Base-by-base conservation (phyloP, 805 yeast species). In the Nakazawaea ambrosiae region DNA sequence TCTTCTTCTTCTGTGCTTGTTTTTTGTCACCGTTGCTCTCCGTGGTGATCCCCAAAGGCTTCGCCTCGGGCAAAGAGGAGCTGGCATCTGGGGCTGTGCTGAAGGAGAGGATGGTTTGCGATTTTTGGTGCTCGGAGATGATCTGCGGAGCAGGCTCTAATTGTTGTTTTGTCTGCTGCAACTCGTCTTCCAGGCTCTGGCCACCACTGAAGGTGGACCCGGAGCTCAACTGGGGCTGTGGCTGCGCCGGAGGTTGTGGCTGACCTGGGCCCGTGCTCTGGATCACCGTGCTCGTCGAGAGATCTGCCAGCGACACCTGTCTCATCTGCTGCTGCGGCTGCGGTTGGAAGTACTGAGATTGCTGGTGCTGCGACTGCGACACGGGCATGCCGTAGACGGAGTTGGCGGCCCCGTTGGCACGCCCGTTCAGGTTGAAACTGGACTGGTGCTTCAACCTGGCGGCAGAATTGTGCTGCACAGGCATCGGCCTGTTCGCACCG, bases 1-100 rank as follows among this genome's bases (percentile, higher is more conserved):
- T 71, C 72, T 81, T 84, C 70, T 77, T 73, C 69, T 78, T 76
- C 66, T 75, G 67, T 53, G 68, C 63, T 58, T 64, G 51, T 42
- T 55, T 58, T 18, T 39, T 33, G 24, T 18, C 42, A 11, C 27
- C 31, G 46, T 43, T 44, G 42, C 64, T 53, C 7, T 54, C 53
- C n/a, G 60, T 57, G 11, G 60, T 31, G 20, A n/a, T 11, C 5
- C 42, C 42, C 5, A 39, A 24, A 9, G 42, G 42, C 23, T 39
- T 39, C 15, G 36, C 29, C 18, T 30, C 37, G 4, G 36, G 35
- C 14, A 28, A 14, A 20, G 17, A 5, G 31, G n/a, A 6, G 10
- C 31, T 28, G 18, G 20, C 20, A 5, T 17, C 20, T 4, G 6
- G 8, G 11, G 28, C 28, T 16, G 31, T 15, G 20, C 20, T 15